These are phyloP conservation scores for Colletotrichum sp. DNA, from an alignment of 2,329 filamentous ascomycete species.

Conservation along the genomic window DNA sequence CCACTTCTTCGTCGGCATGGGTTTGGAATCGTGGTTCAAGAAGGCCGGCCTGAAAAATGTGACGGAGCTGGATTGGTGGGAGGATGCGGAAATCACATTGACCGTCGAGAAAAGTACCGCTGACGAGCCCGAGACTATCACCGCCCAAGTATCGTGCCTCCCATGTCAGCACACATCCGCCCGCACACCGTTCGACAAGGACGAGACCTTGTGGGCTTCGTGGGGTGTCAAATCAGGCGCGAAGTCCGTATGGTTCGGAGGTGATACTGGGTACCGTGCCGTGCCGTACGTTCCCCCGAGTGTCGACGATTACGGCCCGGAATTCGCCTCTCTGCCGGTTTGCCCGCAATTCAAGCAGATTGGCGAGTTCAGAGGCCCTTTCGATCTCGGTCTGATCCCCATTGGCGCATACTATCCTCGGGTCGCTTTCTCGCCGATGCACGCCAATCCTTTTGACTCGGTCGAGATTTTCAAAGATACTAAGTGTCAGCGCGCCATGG, in stretches of 20 bases:
- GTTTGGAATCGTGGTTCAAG: conserved; percentile 83
- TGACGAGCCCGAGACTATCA: conserved; percentile 55
- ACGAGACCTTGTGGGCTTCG: conserved; percentile 83
- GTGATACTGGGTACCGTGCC: conserved; percentile 88
- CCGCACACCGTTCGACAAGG: conserved; percentile 71
- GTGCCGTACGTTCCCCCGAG: conserved; percentile 69
- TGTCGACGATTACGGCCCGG: conserved; percentile 73
- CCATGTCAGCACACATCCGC: conserved; percentile 85
- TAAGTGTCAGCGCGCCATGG: conserved; percentile 76
- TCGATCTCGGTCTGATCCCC: conserved; percentile 90
- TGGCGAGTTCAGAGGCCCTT: conserved; percentile 79
- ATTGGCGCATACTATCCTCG: conserved; percentile 88
- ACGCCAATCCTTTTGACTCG: conserved; percentile 84
- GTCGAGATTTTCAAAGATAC: conserved; percentile 92
- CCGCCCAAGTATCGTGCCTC: conserved; percentile 76
- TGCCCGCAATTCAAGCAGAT: conserved; percentile 89
- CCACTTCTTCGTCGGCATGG: conserved; percentile 88
- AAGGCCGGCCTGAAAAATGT: conserved; percentile 73
- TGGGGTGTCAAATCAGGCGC: conserved; percentile 80
- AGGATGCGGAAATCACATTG: conserved; percentile 76
- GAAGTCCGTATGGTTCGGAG: conserved; percentile 85
- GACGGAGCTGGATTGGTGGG: conserved; percentile 96
- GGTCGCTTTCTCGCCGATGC: conserved; percentile 77
- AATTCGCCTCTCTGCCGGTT: conserved; percentile 69
- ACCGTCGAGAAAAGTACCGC: conserved; percentile 38